Conservation (phyloP, 2,329 filamentous ascomycete genomes). For the Neobulgaria alba region DNA sequence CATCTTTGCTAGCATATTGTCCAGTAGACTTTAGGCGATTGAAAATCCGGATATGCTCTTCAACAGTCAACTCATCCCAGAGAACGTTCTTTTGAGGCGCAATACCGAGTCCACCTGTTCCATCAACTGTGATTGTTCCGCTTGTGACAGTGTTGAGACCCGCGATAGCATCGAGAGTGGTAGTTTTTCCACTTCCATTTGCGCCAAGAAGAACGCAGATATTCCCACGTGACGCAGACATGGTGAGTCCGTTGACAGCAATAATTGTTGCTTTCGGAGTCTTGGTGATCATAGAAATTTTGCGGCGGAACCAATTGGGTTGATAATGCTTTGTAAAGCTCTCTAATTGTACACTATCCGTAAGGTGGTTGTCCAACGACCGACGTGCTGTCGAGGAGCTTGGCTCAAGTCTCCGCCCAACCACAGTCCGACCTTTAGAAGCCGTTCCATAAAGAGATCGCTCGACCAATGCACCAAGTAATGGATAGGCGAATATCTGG, state of each 20-base stretch:
- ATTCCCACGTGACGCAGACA: conserved; percentile 67
- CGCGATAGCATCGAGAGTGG: conserved; percentile 79
- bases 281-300: conserved; percentile 29
- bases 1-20: conserved; percentile 44
- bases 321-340: conserved; percentile 72
- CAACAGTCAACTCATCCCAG: conserved; percentile 81
- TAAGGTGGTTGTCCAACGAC: background rate
- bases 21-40: conserved; percentile 66
- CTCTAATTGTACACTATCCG: conserved; percentile 56
- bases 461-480: conserved; percentile 69
- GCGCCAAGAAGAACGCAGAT: conserved; percentile 82
- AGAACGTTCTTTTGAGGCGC: conserved; percentile 92
- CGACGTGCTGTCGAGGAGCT: background rate
- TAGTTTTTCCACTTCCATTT: conserved; percentile 86
- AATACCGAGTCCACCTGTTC: conserved; percentile 71
- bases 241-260: conserved; percentile 67
- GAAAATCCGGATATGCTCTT: conserved; percentile 78
- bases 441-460: conserved; percentile 66
- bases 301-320: conserved; percentile 51
- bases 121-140: conserved; percentile 70
- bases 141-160: conserved; percentile 70
- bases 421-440: conserved; percentile 49
- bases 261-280: conserved; percentile 54
- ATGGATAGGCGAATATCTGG: conserved; percentile 69
- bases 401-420: conserved; percentile 26